Evolutionary conservation across 108 stramenopile genomes (phyloP).

Genomic region (Nannochloropsis gaditana): DNA sequence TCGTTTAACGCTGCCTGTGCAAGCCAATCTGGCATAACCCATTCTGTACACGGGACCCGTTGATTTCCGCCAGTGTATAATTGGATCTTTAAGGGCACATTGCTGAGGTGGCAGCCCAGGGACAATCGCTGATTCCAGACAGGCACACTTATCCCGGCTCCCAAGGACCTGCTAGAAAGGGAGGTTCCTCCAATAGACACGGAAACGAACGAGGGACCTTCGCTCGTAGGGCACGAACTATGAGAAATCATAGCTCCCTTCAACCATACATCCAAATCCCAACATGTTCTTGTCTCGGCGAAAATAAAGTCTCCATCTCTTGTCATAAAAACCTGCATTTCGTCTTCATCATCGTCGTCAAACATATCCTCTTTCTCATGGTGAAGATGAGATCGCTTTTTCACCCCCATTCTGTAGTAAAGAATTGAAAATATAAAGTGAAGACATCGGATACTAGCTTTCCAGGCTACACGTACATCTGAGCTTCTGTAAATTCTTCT

Average conservation of each 20-base stretch:
- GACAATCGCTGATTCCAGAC: background rate
- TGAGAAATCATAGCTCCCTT: background rate
- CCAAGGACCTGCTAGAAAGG: background rate
- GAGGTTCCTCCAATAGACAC: background rate
- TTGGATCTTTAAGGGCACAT: background rate
- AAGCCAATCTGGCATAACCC: background rate
- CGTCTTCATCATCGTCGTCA: background rate
- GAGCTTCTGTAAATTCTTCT: no score
- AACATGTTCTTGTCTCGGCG: background rate
- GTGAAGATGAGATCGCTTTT: background rate
- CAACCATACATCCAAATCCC: background rate
- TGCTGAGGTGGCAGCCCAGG: background rate
- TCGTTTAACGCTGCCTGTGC: background rate
- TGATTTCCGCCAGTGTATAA: background rate
- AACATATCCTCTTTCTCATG: background rate
- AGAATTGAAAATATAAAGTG: no score
- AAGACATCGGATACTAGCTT: no score
- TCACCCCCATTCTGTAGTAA: background rate
- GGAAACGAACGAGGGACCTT: background rate
- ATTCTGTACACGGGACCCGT: background rate
- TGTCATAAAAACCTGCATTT: background rate
- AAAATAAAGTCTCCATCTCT: background rate
- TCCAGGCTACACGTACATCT: no score
- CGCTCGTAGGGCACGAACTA: background rate
- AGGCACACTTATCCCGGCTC: background rate